Percentiles rank a stretch among this genome's conserved stretches.
phyloP scores from a whole-genome alignment of 129 eudicot genomes.

The Logfia minima region DNA sequence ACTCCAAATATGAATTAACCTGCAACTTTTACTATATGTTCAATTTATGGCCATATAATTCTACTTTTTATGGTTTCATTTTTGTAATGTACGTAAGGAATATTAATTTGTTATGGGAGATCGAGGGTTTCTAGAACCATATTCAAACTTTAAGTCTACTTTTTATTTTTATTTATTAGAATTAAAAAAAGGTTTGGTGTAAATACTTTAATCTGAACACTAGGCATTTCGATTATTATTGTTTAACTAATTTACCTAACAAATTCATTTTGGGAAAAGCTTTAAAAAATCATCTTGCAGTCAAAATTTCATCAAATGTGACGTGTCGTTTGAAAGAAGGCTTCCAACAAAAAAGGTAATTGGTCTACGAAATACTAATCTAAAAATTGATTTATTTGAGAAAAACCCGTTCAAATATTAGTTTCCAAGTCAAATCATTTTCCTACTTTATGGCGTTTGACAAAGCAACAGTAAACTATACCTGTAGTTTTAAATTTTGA shows the following conservation, averaged over 20 bases:
- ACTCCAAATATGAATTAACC: neutral
- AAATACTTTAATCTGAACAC: neutral
- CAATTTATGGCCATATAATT: too few relatives aligned
- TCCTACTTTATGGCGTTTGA: too few relatives aligned
- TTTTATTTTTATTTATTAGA: neutral
- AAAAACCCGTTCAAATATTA: too few relatives aligned
- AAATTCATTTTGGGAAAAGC: neutral
- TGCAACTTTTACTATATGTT: too few relatives aligned
- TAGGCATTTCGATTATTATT: neutral
- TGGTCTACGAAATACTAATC: too few relatives aligned
- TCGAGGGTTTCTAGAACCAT: slow-evolving; percentile 3
- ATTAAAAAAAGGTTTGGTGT: neutral
- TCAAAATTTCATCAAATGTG: slow-evolving; percentile 11
- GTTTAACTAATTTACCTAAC: slow-evolving; percentile 29
- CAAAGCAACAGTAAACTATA: too few relatives aligned
- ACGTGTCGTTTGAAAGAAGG: slow-evolving; percentile 13
- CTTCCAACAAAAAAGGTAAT: too few relatives aligned
- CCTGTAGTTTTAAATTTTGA: too few relatives aligned
- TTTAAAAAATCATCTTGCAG: neutral
- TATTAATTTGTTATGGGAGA: neutral
- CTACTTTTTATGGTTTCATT: too few relatives aligned
- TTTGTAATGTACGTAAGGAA: neutral
- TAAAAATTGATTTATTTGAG: too few relatives aligned
- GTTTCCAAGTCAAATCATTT: too few relatives aligned
- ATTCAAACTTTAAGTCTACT: neutral